Evolutionary conservation across 768 basidiomycete species (phyloP).

Genomic region (Phanerochaete carnosa): DNA sequence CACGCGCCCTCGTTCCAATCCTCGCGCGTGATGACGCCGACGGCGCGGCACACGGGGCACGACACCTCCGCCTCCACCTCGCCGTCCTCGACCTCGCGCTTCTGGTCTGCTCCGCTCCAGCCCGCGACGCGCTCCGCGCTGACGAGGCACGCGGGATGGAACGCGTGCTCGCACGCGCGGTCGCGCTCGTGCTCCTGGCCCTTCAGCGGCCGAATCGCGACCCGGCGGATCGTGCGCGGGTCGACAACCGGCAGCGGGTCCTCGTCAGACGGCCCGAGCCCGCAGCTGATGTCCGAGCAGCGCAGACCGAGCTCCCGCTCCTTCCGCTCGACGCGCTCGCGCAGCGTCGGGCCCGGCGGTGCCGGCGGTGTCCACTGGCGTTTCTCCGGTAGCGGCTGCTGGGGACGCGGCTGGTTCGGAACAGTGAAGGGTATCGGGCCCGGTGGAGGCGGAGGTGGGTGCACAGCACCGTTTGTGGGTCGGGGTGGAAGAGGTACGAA

Average conservation of each 20-base stretch:
- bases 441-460: neutral
- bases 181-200: slow-evolving; percentile 17
- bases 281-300: slow-evolving; percentile 72
- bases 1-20: slow-evolving; percentile 58
- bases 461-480: neutral
- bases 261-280: slow-evolving; percentile 45
- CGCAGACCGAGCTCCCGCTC: slow-evolving; percentile 72
- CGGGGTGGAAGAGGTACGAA: neutral
- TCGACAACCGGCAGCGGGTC: slow-evolving; percentile 22
- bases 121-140: slow-evolving; percentile 60
- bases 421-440: slow-evolving; percentile 7
- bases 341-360: slow-evolving; percentile 65
- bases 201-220: slow-evolving; percentile 33
- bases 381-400: slow-evolving; percentile 32
- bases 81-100: slow-evolving; percentile 33
- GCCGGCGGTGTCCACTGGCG: slow-evolving; percentile 58
- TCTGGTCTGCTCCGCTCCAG: slow-evolving; percentile 45
- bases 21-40: slow-evolving; percentile 53
- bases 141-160: slow-evolving; percentile 74
- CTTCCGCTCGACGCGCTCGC: slow-evolving; percentile 67
- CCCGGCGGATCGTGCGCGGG: slow-evolving; percentile 18
- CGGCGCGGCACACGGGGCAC: slow-evolving; percentile 67
- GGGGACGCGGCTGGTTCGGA: slow-evolving; percentile 19
- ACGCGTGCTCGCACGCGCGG: slow-evolving; percentile 57
- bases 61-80: slow-evolving; percentile 54